Base-by-base conservation (phyloP, 2,329 filamentous ascomycete genomes). In the Pezicula rhizophila region DNA sequence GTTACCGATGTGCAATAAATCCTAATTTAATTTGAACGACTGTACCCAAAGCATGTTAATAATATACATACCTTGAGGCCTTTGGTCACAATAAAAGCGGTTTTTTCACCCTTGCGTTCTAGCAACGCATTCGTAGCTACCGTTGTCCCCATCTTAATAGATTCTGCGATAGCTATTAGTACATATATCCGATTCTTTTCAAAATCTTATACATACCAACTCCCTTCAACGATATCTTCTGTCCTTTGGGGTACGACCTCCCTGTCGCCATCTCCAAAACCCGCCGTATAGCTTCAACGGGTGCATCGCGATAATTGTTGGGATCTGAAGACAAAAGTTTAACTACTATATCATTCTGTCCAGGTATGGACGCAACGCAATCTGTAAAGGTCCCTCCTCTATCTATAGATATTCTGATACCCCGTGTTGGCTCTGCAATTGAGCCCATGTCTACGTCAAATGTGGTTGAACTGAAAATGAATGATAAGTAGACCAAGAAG, bases 81-180 rank as follows among this genome's bases (percentile, higher is more conserved):
- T 55, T 82, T 84, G 0, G 82, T 87, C 2, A 86, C 82, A 5
- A 87, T 71, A 61, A 89, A 76, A 1, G 82, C 85, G 57, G 84
- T 85, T 47, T 73, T 75, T 62, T 86, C 83, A n/a, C 84, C 85
- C 60, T 87, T 87, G 17, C 82, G 68, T 59, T 87, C 83, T 2
- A 89, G 68, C 20, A 89, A 66, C 0, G 85, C 84, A 66, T 89
- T 89, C 0, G 85, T 89, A 1, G 84, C 85, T 6, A 89, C 82
- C 0, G 85, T 89, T 1, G 85, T 89, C n/a, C 85, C 85, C 77
- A 89, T 87, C 8, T 84, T 77, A 60, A 87, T 87, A 48, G 80
- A 84, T 33, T 43, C 50, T 42, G 25, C 6, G 2, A 20, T 8
- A 4, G 23, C 23, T 7, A 23, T 23, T 23, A 23, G 23, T 23